Evolutionary conservation across 805 yeast species (phyloP), one percentile per base, ranked within the genome.

Genomic region (Pichia pseudocactophila): DNA sequence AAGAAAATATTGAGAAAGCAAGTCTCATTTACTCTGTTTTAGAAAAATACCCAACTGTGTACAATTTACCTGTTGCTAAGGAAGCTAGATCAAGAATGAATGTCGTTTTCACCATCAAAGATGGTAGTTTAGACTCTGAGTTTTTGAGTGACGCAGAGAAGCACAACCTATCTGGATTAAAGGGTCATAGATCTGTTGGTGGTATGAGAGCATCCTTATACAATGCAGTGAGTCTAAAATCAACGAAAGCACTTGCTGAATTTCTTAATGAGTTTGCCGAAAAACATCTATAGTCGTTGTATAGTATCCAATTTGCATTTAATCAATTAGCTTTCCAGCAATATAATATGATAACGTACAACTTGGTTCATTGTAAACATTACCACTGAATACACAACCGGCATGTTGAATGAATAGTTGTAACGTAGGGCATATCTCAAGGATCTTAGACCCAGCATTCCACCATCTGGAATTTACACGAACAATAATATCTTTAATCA

Each of bases 111-210:
- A 87, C 87, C 10, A 62, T 88, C 37, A 70, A 73, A 19, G 73
- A 69, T 40, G 77, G 73, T 3, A 57, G 61, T 3, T 61, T 76
- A 40, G 96, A 89, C 56, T 70, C 73, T 6, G 65, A 73, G 46
- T 92, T 92, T 64, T 56, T 90, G 47, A 67, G 75, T 47, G 78
- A 70, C 37, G 95, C 97, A 3, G 60, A 50, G 34, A 71, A 68
- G 19, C 73, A 61, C 22, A 71, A 75, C 2, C 69, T 92, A 48
- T 67, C 78, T 5, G 97, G 97, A 7, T 71, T 90, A 56, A 85
- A 88, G 65, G 97, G 98, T 34, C 97, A 90, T 64, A 77, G 97
- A 61, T 86, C 96, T 4, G 97, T 90, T 35, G 97, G 97, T 40
- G 98, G 98, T 26, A 82, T 92, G 64, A 80, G 98, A 63, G 89